Evolutionary conservation across 306 rosid genomes (phyloP), one percentile per base, ranked within the genome.

Genomic region (Elaeagnus macrophylla): DNA sequence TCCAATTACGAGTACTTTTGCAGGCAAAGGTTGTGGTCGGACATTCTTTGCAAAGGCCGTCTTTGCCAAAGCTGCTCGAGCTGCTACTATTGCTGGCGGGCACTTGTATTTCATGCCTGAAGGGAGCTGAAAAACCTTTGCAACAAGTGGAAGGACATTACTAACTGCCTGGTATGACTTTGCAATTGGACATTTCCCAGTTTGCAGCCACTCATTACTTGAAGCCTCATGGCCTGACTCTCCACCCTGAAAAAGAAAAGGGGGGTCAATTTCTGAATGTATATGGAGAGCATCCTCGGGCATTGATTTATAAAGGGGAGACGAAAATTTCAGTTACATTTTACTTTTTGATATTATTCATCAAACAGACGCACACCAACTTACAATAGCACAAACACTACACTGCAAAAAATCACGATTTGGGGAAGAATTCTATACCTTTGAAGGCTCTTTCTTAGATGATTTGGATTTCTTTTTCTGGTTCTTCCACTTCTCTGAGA

Each of bases 31-130:
- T 61, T 91, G 97, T 14, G 97, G 96, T 39, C 97, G 97, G 53
- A 91, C 95, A 75, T 82, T 87, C 79, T 91, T 91, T 1, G 89
- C 86, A 60, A 91, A 82, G 56, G 97, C 96, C 17, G 97, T 91
- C 57, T 67, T 72, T 15, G 97, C 74, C 55, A 91, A 53, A 51
- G 97, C 97, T 61, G 97, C 97, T 54, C 97, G 81, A 20, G 96
- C 97, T 20, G 84, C 95, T 57, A 91, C 85, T 53, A 91, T 32
- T 8, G 80, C 89, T 5, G 77, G 85, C 2, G 97, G 97, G 76
- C 97, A 91, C 74, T 59, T 78, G 53, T 7, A 67, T 60, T 84
- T 80, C 80, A 91, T 80, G 37, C 95, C 93, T 13, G 83, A 70
- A 68, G 96, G 97, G 51, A 78, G 96, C 68, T 87, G 88, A 57